These are phyloP conservation scores for Xylaria sp. DNA, from an alignment of 495 filamentous ascomycete genomes.

Conservation along the genomic window DNA sequence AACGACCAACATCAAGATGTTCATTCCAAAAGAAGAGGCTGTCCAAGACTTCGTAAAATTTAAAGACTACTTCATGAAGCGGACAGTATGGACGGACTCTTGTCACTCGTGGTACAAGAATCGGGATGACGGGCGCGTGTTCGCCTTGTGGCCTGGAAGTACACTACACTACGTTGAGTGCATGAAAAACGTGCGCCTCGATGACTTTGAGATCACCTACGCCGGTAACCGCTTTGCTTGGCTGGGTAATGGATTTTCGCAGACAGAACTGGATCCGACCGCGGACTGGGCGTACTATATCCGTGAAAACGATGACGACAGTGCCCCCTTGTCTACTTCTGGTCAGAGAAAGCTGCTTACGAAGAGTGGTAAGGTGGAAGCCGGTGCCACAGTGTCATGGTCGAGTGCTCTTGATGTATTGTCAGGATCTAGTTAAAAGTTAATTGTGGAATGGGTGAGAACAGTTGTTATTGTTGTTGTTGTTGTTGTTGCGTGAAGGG, in stretches of 20 bases:
- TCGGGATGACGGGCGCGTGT: conserved; percentile 50
- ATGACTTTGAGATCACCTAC: conserved; percentile 61
- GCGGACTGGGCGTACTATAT: conserved; percentile 39
- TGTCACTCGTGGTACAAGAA: conserved; percentile 61
- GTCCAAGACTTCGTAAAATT: conserved; percentile 53
- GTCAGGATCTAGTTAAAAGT: neutral
- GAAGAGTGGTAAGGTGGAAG: conserved; percentile 25
- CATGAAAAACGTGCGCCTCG: conserved; percentile 50
- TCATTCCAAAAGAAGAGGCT: conserved; percentile 48
- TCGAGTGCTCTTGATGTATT: neutral
- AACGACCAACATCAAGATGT: conserved; percentile 55
- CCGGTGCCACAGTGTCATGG: neutral
- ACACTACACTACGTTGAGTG: conserved; percentile 61
- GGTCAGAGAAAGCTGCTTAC: conserved; percentile 28
- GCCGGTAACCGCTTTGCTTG: conserved; percentile 56
- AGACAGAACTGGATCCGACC: conserved; percentile 35
- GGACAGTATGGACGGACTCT: conserved; percentile 53
- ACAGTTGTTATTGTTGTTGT: no score
- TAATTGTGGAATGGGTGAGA: neutral
- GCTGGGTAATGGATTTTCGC: conserved; percentile 55
- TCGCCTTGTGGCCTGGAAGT: conserved; percentile 54
- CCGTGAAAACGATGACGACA: conserved; percentile 26
- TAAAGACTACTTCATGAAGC: conserved; percentile 51
- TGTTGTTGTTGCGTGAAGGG: neutral
- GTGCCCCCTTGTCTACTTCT: conserved; percentile 16